Evolutionary conservation across 768 basidiomycete species (phyloP), one percentile per base, ranked within the genome.

Genomic region (Gloeopeniophorella convolvens): DNA sequence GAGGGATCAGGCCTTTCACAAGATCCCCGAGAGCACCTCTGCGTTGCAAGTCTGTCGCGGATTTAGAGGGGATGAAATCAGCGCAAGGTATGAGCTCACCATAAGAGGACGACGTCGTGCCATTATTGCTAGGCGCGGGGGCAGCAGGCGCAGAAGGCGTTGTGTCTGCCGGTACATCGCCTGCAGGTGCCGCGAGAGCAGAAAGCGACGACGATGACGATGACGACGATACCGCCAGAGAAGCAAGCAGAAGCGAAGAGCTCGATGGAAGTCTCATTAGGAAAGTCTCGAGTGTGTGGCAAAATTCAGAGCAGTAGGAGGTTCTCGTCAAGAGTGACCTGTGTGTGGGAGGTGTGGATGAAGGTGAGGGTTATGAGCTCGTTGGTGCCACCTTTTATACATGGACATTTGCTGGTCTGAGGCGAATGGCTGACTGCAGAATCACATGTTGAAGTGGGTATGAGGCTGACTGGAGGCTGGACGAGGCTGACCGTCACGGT

Each of bases 211-310:
- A 57, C n/a, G n/a, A n/a, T 1, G 65, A 55, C 15, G 64, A 65
- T 0, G 65, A 62, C 3, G 62, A 58, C 30, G 50, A 51, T 33
- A 60, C 50, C 15, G 64, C 66, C 39, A 68, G 58, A 15, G 63
- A 57, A 7, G 64, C 65, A 33, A 68, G 51, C 46, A 68, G 13
- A 35, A 68, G 34, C n/a, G 66, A 67, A 37, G 66, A 66, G 59
- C 65, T 64, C 33, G 64, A 47, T 2, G 63, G 58, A 42, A 66
- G 39, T 47, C 55, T 63, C 66, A 68, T 68, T 53, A 34, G 48
- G 54, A 41, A 41, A 51, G 44, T 42, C 15, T 47, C 16, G 44
- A 37, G 53, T 58, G 50, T 45, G 16, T 26, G 31, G 24, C 16
- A 44, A 42, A 34, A 24, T 2, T 30, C 20, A 27, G 32, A n/a